Conservation (phyloP, 2,329 filamentous ascomycete genomes). For the Aspergillus fijiensis region DNA sequence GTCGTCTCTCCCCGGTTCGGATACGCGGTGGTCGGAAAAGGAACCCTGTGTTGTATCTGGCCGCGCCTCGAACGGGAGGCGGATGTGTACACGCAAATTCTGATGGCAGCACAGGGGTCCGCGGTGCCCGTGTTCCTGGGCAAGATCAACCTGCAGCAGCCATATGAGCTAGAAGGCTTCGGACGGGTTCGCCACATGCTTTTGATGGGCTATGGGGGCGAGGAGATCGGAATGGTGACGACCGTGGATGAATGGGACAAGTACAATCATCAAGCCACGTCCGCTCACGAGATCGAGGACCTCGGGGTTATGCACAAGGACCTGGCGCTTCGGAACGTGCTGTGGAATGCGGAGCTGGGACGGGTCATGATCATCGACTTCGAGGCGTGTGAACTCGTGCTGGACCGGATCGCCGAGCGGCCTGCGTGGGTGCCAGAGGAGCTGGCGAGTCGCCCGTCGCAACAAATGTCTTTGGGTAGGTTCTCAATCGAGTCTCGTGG, state of each 20-base stretch:
- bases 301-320: conserved; percentile 15
- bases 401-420: no score
- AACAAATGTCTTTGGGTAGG: no score
- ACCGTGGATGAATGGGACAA: not conserved
- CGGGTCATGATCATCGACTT: conserved; percentile 16
- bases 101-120: not conserved
- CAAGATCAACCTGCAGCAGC: not conserved
- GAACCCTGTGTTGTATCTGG: not conserved
- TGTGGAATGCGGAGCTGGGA: conserved; percentile 17
- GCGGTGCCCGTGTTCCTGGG: not conserved
- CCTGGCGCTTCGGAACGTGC: conserved; percentile 15
- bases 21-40: not conserved
- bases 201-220: conserved; percentile 26
- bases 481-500: no score
- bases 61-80: not conserved
- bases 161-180: conserved; percentile 25
- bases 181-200: conserved; percentile 30
- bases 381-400: not conserved
- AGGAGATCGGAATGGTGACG: conserved; percentile 6
- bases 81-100: not conserved
- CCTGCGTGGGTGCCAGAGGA: no score
- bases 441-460: no score
- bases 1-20: not conserved
- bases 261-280: conserved; percentile 7
- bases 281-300: conserved; percentile 13